These are phyloP conservation scores for Copromyces sp. DNA, from an alignment of 495 filamentous ascomycete species.

Conservation along the genomic window DNA sequence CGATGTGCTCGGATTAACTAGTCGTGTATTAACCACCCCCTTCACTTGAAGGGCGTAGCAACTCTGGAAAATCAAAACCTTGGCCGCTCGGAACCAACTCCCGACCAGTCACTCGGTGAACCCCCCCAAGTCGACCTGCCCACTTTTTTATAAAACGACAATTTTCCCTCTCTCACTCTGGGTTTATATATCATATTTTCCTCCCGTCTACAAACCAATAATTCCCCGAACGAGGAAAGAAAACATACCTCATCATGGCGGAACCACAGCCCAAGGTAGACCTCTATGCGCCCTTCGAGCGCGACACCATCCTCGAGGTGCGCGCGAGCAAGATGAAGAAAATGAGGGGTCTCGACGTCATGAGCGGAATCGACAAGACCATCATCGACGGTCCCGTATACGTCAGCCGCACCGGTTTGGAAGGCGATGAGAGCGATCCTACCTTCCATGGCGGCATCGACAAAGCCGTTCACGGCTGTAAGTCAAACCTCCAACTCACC, in stretches of 20 bases:
- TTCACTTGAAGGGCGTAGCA: background rate
- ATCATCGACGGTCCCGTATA: conserved; percentile 26
- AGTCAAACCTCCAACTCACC: conserved; percentile 1
- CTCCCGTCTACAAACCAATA: background rate
- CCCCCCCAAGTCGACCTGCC: background rate
- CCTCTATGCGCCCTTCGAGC: conserved; percentile 30
- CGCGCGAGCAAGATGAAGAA: conserved; percentile 42
- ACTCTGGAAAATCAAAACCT: background rate
- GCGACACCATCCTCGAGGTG: conserved; percentile 40
- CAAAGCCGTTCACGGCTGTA: conserved; percentile 48
- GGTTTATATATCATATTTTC: background rate
- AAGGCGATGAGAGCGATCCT: conserved; percentile 46
- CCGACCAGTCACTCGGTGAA: background rate
- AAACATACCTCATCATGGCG: conserved; percentile 9
- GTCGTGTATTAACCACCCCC: background rate
- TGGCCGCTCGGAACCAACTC: background rate
- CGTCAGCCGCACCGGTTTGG: conserved; percentile 36
- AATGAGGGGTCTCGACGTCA: conserved; percentile 30
- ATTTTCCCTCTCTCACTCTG: background rate
- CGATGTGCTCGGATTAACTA: background rate
- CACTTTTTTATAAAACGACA: background rate
- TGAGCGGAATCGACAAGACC: conserved; percentile 44
- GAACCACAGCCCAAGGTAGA: conserved; percentile 16
- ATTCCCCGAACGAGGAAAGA: background rate
- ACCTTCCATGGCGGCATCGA: conserved; percentile 45